A percentile compares a stretch with the other conserved stretches of the same genome.
phyloP scores from a whole-genome alignment of 306 rosid genomes.

The Senna siamea region DNA sequence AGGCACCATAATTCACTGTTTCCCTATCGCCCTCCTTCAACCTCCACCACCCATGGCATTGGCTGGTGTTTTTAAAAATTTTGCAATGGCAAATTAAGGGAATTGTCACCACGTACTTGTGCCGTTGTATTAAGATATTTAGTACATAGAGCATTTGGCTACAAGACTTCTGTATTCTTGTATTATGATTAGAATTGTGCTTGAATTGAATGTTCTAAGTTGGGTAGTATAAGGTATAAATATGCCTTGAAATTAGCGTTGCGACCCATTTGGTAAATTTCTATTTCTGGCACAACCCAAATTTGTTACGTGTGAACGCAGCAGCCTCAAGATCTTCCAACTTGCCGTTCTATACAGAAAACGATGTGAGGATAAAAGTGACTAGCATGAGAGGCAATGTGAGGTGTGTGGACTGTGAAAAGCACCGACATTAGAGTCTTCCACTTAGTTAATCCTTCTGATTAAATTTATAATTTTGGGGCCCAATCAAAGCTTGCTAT shows the following conservation, averaged over 20 bases:
- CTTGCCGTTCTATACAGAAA: not conserved
- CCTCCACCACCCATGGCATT: not conserved
- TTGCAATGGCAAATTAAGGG: not conserved
- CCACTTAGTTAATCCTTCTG: not conserved
- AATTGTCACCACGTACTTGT: not conserved
- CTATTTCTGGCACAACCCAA: no score
- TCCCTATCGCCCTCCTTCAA: not conserved
- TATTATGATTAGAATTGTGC: conserved; percentile 4
- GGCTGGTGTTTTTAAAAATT: no score
- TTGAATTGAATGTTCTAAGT: not conserved
- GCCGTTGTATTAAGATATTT: conserved; percentile 1
- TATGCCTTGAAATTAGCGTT: no score
- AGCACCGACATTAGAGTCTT: not conserved
- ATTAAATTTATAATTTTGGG: no score
- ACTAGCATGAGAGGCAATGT: not conserved
- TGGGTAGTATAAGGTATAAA: not conserved
- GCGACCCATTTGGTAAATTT: no score
- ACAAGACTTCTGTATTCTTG: not conserved
- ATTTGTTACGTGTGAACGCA: conserved; percentile 16
- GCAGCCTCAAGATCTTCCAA: conserved; percentile 7
- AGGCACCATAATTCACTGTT: not conserved
- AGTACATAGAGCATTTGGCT: not conserved
- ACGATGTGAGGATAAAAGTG: not conserved
- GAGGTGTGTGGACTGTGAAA: conserved; percentile 6
- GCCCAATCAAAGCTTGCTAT: conserved; percentile 19